Evolutionary conservation across 2,329 filamentous ascomycete genomes (phyloP).

Genomic region (Pseudogymnoascus sp.): DNA sequence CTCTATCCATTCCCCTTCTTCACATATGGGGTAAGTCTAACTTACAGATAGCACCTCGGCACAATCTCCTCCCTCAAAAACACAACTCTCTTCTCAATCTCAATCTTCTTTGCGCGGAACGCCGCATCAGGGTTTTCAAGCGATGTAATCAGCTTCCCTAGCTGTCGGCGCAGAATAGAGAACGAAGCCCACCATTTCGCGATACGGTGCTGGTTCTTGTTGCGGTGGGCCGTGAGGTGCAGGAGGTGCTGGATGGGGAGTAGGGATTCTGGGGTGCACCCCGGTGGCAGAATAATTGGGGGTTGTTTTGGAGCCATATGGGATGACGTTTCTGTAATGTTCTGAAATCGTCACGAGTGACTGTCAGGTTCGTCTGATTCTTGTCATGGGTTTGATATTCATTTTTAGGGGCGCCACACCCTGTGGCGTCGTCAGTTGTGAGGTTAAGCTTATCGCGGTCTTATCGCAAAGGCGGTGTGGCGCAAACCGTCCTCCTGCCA

Average conservation of each 20-base stretch:
- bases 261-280: conserved; percentile 24
- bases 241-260: conserved; percentile 48
- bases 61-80: conserved; percentile 37
- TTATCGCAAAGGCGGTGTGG: neutral
- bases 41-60: conserved; percentile 40
- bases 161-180: conserved; percentile 60
- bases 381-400: conserved; percentile 8
- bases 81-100: conserved; percentile 19
- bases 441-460: neutral
- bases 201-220: conserved; percentile 82
- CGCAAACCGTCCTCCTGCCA: conserved; percentile 1
- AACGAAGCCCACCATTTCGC: conserved; percentile 77
- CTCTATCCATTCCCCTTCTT: neutral
- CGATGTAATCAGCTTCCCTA: conserved; percentile 45
- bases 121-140: conserved; percentile 32
- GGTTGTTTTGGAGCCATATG: conserved; percentile 6
- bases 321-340: neutral
- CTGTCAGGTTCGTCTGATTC: neutral
- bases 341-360: neutral
- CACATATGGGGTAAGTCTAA: conserved; percentile 13
- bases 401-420: conserved; percentile 1
- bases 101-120: conserved; percentile 31
- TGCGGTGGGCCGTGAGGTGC: conserved; percentile 69
- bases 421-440: neutral
- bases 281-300: neutral